These are phyloP conservation scores for Amanita jacksonii DNA, from an alignment of 768 basidiomycete species.

Conservation along the genomic window DNA sequence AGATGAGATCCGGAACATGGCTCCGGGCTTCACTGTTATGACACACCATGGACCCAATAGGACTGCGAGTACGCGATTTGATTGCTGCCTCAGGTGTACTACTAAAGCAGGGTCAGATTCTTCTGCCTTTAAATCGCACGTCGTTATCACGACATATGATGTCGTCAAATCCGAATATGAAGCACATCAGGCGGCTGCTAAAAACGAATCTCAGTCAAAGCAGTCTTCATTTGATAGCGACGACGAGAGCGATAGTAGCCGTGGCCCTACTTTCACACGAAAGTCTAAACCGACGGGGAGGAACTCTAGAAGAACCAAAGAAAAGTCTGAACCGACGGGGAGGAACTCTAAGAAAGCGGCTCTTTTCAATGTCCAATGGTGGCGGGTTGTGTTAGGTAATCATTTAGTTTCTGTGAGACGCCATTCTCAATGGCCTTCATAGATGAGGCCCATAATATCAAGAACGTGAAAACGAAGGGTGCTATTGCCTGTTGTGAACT, in stretches of 20 bases:
- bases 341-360: conserved; percentile 31
- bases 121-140: conserved; percentile 41
- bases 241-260: conserved; percentile 7
- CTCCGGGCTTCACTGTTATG: conserved; percentile 53
- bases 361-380: conserved; percentile 75
- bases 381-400: conserved; percentile 75
- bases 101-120: conserved; percentile 36
- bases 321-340: neutral
- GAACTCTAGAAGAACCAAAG: no score
- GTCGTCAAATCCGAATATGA: conserved; percentile 75
- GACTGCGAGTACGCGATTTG: conserved; percentile 43
- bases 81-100: neutral
- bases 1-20: conserved; percentile 69
- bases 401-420: neutral
- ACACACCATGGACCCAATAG: conserved; percentile 79
- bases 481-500: conserved; percentile 73
- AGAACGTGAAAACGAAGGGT: conserved; percentile 72
- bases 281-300: neutral
- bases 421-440: neutral
- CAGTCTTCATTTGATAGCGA: conserved; percentile 22
- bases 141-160: conserved; percentile 84
- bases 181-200: conserved; percentile 36
- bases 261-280: neutral
- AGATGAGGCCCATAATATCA: conserved; percentile 96
- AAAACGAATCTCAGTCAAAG: conserved; percentile 45